Base-by-base conservation (phyloP, 2,329 filamentous ascomycete species). In the Fusarium udum region DNA sequence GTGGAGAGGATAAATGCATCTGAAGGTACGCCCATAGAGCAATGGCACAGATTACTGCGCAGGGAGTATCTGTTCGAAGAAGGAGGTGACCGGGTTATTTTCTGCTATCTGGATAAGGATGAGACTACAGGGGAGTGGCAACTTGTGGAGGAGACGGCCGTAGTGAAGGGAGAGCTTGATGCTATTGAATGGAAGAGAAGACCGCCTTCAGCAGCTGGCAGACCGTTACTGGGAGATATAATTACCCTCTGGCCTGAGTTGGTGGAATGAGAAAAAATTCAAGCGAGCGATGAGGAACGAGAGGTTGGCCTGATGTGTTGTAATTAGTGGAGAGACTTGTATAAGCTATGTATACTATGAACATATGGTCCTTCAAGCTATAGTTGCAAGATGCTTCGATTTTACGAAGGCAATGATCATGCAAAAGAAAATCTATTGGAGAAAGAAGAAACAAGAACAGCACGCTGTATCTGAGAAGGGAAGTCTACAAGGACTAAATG, bases 61-160 rank as follows among this genome's bases (percentile, higher is more conserved):
- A 75, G 82, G 14, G 81, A 83, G 32, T 81, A 78, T 49, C 43
- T 80, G 3, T 82, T 83, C 24, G 81, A 83, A 43, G 75, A 83
- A 14, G 79, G 79, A 3, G 81, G 81, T 22, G 76, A 79, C 16
- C 78, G 76, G 1, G 61, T 81, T 18, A 22, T 82, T 4, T 75
- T 82, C 12, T 78, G 81, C 9, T 82, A 77, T 22, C 18, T 80
- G 16, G 78, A 76, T 2, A 80, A 72, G 22, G 62, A 79, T 16
- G 43, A 60, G 7, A 24, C 18, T 5, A 64, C 64, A 7, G 74
- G 72, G 3, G 37, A 69, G 12, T 77, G 75, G 75, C 26, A 58
- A 4, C 40, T 77, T 6, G 64, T 74, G 12, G 75, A 77, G 26
- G 75, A 77, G 52, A 61, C 46, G 4, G 61, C 68, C 5, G 53